Base-by-base conservation (phyloP, 2,329 filamentous ascomycete species). In the Talaromyces funiculosus region DNA sequence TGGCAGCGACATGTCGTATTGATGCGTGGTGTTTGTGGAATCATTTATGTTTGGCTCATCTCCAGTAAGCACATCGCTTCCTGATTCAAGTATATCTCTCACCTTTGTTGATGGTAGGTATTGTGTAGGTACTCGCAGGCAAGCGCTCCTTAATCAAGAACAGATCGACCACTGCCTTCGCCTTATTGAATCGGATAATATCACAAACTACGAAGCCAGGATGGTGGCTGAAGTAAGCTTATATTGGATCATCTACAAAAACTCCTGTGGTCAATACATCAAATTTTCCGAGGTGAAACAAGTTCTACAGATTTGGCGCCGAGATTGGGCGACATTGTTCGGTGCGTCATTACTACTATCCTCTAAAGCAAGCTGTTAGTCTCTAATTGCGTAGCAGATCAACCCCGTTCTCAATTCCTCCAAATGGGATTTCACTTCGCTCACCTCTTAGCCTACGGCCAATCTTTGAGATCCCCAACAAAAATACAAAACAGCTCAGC, bases 401-500 rank as follows among this genome's bases (percentile, higher is more conserved):
- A 79, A 65, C 76, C 77, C 16, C 67, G 77, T 40, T 74, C 77
- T 2, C 77, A 79, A 60, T 79, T 80, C 58, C 69, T 80, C 3
- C 69, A 75, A 31, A 79, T 80, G 76, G 77, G 78, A 2, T 78
- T 76, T 57, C 71, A 77, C 47, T 80, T 80, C 62, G 75, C 76
- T 9, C 74, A 78, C 54, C 69, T 80, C 1, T 67, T 80, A 10
- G 66, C 73, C 2, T 79, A 78, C 61, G 74, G 77, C 49, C 71
- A 76, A 63, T 71, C 72, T 3, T 9, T 61, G 1, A 77, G 75
- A 57, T 70, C 71, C 2, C 68, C 74, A 14, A 67, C 68, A 20
- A 16, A 22, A 18, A 10, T 43, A n/a, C 53, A 37, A 18, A 26
- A 31, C 12, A 26, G 33, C 24, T 8, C 31, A 42, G 18, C 53